Evolutionary conservation across 495 filamentous ascomycete genomes (phyloP), one percentile per base, ranked within the genome.

Genomic region (Darksidea phi): DNA sequence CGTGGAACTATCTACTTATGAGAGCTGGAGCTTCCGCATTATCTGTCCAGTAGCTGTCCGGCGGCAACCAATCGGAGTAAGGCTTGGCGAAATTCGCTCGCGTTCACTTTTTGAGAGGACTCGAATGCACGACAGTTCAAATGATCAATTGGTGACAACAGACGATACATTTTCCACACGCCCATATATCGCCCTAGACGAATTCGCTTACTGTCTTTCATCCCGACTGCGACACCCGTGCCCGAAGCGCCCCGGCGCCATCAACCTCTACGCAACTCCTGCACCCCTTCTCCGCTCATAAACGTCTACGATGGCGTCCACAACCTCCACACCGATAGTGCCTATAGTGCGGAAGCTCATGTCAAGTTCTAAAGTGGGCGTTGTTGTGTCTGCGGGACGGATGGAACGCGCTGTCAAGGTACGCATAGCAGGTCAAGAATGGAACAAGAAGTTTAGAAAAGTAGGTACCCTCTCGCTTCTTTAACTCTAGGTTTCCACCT

Each of bases 401-500:
- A 89, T 89, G 85, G 72, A 79, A 60, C 85, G 84, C 73, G 87
- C 86, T 5, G 85, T 88, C 61, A 88, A 85, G 72, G 87, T 88
- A 52, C 80, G 80, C 32, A 75, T 87, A 8, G 81, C 83, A 18
- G 76, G 75, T 10, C 78, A 80, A 61, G 76, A 78, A 65, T 88
- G 84, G 84, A 84, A 88, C 71, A 75, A 72, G 21, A 72, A 76
- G 18, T 63, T 76, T 48, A 57, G 70, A 59, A 76, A 76, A 66
- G 74, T 76, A 61, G 18, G 56, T 62, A 24, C 13, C 26, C 43
- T 49, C 47, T 25, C 25, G 28, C n/a, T n/a, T n/a, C n/a, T n/a
- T n/a, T n/a, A n/a, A n/a, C n/a, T n/a, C n/a, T n/a, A n/a, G n/a
- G n/a, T n/a, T n/a, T n/a, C n/a, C n/a, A n/a, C n/a, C n/a, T n/a